Conservation (phyloP, 2,329 filamentous ascomycete genomes). For the Ophiostoma sp. region DNA sequence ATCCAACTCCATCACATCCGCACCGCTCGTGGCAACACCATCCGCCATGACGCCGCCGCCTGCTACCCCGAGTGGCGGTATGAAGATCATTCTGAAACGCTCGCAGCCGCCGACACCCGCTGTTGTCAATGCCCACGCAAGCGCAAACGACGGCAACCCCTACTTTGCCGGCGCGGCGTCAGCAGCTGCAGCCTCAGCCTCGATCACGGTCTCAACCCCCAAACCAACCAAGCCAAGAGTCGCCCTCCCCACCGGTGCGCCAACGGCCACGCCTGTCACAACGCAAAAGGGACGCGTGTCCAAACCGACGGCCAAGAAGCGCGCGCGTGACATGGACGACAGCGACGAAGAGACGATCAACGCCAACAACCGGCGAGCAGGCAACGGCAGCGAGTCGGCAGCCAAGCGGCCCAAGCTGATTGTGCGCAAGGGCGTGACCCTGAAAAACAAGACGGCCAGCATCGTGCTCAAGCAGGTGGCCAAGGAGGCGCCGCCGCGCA, state of each 20-base stretch:
- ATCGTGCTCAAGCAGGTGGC: constrained; percentile 40
- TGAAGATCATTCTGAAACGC: constrained; percentile 31
- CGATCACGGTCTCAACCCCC: not conserved
- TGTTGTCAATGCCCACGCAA: constrained; percentile 10
- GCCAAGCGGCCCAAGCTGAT: constrained; percentile 52
- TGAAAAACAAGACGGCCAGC: constrained; percentile 33
- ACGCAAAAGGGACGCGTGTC: constrained; percentile 57
- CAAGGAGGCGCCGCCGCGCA: constrained; percentile 59
- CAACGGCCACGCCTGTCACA: constrained; percentile 31
- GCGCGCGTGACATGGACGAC: constrained; percentile 50
- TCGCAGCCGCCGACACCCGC: constrained; percentile 33
- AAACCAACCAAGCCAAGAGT: not conserved
- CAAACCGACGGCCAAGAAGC: constrained; percentile 60
- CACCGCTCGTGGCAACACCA: constrained; percentile 24
- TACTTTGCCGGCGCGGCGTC: not conserved
- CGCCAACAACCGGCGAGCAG: not conserved
- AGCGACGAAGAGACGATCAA: constrained; percentile 39
- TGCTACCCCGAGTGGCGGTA: constrained; percentile 26
- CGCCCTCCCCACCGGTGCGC: not conserved
- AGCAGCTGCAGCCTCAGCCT: not conserved
- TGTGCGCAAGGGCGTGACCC: constrained; percentile 31
- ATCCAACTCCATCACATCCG: constrained; percentile 20
- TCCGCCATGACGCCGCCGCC: constrained; percentile 27
- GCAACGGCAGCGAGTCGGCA: constrained; percentile 26
- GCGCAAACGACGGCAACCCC: constrained; percentile 29